phyloP scores from a whole-genome alignment of 768 basidiomycete genomes.

The Termitomyces eurrhizus region DNA sequence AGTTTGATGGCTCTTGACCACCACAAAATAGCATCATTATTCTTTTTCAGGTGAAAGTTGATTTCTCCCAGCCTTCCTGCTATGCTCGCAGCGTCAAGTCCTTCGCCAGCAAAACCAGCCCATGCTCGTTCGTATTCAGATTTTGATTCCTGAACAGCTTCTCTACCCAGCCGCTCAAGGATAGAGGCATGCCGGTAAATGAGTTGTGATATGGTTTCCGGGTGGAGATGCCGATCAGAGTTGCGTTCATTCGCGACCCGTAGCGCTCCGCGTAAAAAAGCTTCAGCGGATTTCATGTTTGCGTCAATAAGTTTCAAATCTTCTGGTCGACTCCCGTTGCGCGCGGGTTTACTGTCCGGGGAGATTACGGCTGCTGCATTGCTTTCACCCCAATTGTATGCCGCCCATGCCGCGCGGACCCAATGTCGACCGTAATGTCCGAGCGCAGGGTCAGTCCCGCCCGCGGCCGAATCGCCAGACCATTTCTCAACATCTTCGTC shows the following conservation, averaged over 20 bases:
- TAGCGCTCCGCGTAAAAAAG: slow-evolving; percentile 49
- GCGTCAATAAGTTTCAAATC: slow-evolving; percentile 47
- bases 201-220: slow-evolving; percentile 52
- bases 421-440: slow-evolving; percentile 58
- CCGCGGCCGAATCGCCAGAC: slow-evolving; percentile 46
- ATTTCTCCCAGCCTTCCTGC: slow-evolving; percentile 71
- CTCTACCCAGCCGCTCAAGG: slow-evolving; percentile 57
- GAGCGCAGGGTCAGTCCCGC: slow-evolving; percentile 72
- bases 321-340: slow-evolving; percentile 27
- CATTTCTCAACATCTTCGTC: slow-evolving; percentile 57
- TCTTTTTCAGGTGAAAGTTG: slow-evolving; percentile 48
- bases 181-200: slow-evolving; percentile 49
- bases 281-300: slow-evolving; percentile 49
- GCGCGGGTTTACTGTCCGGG: slow-evolving; percentile 33
- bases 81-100: slow-evolving; percentile 45
- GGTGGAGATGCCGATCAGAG: slow-evolving; percentile 37
- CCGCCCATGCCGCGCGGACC: slow-evolving; percentile 70
- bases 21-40: slow-evolving; percentile 57
- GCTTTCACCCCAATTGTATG: slow-evolving; percentile 59
- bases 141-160: slow-evolving; percentile 50
- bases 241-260: slow-evolving; percentile 38
- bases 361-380: slow-evolving; percentile 32
- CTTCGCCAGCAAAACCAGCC: slow-evolving; percentile 36
- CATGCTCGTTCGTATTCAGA: slow-evolving; percentile 57
- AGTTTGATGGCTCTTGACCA: slow-evolving; percentile 60